Percentiles rank a stretch among this genome's conserved stretches.
Conservation (phyloP, 495 filamentous ascomycete species). For the Tuber umbilicatum region DNA sequence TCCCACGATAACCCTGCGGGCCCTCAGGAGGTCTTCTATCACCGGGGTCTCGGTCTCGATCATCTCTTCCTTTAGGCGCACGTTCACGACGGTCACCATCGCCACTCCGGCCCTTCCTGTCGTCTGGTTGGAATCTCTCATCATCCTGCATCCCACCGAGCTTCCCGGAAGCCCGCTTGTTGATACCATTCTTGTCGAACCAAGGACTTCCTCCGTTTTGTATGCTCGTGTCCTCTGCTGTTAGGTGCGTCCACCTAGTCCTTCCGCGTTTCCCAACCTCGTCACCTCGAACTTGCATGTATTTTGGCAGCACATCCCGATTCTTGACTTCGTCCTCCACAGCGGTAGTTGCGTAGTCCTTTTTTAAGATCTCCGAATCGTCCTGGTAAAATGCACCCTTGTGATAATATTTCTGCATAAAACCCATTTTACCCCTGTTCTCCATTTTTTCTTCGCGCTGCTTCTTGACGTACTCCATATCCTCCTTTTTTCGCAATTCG, state of each 20-base stretch:
- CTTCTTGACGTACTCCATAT: conserved; percentile 64
- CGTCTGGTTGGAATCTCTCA: conserved; percentile 68
- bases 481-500: conserved; percentile 81
- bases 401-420: conserved; percentile 95
- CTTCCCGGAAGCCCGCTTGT: conserved; percentile 44
- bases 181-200: conserved; percentile 34
- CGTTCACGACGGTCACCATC: conserved; percentile 16
- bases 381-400: conserved; percentile 93
- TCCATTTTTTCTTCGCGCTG: conserved; percentile 83
- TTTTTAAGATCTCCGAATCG: conserved; percentile 63
- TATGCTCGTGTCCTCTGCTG: conserved; percentile 81
- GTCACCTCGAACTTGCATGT: conserved; percentile 90
- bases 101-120: conserved; percentile 41
- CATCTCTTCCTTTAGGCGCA: conserved; percentile 15
- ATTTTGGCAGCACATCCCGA: conserved; percentile 76
- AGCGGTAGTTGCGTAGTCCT: conserved; percentile 62
- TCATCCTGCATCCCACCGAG: conserved; percentile 51
- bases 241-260: conserved; percentile 82
- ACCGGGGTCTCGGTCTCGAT: conserved; percentile 20
- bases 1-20: conserved; percentile 19
- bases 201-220: conserved; percentile 58
- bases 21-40: conserved; percentile 32
- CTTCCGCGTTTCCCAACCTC: conserved; percentile 87
- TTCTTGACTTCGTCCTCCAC: conserved; percentile 75
- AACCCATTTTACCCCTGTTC: conserved; percentile 72